These are phyloP conservation scores for Porcisia deanei DNA, from an alignment of 208 protist genomes.

Conservation along the genomic window DNA sequence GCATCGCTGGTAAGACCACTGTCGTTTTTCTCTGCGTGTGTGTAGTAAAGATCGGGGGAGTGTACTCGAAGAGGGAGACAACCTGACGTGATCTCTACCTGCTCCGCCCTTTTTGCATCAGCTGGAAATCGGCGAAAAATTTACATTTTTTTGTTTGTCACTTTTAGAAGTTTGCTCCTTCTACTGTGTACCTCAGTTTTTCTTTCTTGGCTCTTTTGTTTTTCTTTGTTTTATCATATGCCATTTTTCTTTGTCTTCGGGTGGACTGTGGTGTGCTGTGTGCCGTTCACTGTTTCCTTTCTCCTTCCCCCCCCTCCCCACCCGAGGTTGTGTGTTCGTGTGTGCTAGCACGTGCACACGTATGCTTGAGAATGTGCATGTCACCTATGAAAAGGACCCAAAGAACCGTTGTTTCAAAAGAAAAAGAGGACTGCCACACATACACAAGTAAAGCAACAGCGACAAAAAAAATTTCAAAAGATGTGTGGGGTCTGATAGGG, in stretches of 20 bases:
- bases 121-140: not conserved
- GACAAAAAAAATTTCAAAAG: not conserved
- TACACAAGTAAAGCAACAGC: too few species aligned
- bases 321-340: not conserved
- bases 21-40: slow-evolving; percentile 1
- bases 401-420: not conserved
- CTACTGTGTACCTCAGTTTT: not conserved
- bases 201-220: not conserved
- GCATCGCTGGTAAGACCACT: not conserved
- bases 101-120: not conserved
- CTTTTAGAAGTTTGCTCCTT: not conserved
- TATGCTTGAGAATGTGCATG: not conserved
- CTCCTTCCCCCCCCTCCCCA: not conserved
- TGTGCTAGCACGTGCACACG: not conserved
- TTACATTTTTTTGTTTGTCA: not conserved
- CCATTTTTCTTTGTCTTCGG: not conserved
- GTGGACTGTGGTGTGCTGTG: not conserved
- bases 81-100: not conserved
- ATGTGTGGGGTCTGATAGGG: not conserved
- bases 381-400: not conserved
- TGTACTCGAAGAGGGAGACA: not conserved
- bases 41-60: not conserved
- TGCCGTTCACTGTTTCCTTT: not conserved
- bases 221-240: not conserved
- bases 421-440: not conserved